Evolutionary conservation across 1,284 basidiomycete genomes (phyloP).

Genomic region (Ganoderma meredithae): DNA sequence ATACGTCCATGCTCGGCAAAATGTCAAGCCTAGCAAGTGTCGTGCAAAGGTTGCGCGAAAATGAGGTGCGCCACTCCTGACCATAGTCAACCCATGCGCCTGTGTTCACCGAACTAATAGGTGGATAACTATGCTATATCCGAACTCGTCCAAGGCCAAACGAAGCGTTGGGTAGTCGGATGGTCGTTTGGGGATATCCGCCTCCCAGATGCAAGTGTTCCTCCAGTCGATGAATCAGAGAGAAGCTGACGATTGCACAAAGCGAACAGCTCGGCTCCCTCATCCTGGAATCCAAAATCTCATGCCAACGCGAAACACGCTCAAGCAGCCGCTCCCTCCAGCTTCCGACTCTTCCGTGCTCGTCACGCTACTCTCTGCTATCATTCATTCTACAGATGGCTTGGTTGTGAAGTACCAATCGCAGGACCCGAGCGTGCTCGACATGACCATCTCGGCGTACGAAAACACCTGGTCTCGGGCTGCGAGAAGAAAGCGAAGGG

Average conservation of each 20-base stretch:
- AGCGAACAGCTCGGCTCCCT: slow-evolving; percentile 59
- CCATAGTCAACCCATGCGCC: background rate
- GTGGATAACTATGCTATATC: slow-evolving; percentile 87
- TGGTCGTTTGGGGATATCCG: slow-evolving; percentile 79
- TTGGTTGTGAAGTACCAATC: slow-evolving; percentile 30
- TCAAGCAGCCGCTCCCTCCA: slow-evolving; percentile 47
- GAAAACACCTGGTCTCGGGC: slow-evolving; percentile 80
- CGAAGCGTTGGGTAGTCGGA: slow-evolving; percentile 86
- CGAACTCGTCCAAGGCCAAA: slow-evolving; percentile 86
- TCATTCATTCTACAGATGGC: slow-evolving; percentile 47
- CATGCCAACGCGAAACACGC: slow-evolving; percentile 64
- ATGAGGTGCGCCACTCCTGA: slow-evolving; percentile 50
- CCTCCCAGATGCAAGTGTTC: slow-evolving; percentile 77
- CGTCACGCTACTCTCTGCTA: slow-evolving; percentile 34
- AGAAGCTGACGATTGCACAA: slow-evolving; percentile 39
- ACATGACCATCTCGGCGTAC: slow-evolving; percentile 51
- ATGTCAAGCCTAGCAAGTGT: slow-evolving; percentile 75
- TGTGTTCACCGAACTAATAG: slow-evolving; percentile 46
- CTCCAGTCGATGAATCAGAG: slow-evolving; percentile 8
- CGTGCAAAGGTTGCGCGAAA: slow-evolving; percentile 60
- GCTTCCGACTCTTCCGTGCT: slow-evolving; percentile 32
- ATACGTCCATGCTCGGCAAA: slow-evolving; percentile 91
- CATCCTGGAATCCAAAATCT: slow-evolving; percentile 52
- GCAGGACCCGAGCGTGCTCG: background rate
- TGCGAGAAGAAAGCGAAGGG: slow-evolving; percentile 58